These are phyloP conservation scores for Ceratocystis alfenasii DNA, from an alignment of 2,329 filamentous ascomycete genomes.

Conservation along the genomic window DNA sequence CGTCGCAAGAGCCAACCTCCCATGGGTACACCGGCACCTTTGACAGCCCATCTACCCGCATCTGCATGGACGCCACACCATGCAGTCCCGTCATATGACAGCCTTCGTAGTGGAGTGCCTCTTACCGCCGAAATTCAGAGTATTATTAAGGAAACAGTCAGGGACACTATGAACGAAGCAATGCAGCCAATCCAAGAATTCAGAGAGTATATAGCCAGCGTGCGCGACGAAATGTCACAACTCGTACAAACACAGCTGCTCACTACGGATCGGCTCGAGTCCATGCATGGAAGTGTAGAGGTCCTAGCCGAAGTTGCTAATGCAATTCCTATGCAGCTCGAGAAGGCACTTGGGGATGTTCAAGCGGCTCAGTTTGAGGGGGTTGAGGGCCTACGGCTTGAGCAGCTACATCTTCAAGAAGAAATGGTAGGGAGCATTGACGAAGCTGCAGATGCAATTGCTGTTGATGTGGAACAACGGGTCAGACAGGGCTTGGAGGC, in stretches of 20 bases:
- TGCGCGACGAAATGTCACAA: background rate
- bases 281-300: background rate
- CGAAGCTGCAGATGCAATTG: background rate
- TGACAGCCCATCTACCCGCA: background rate
- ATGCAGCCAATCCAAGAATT: conserved; percentile 8
- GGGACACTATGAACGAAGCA: conserved; percentile 1
- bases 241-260: background rate
- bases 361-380: conserved; percentile 10
- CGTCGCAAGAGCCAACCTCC: background rate
- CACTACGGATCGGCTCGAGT: background rate
- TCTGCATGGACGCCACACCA: background rate
- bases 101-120: background rate
- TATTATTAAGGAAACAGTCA: background rate
- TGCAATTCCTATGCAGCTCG: background rate
- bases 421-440: background rate
- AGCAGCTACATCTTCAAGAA: background rate
- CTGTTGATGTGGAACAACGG: background rate
- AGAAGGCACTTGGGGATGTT: conserved; percentile 5
- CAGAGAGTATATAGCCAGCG: background rate
- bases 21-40: background rate
- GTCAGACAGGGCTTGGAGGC: background rate
- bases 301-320: background rate
- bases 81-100: background rate
- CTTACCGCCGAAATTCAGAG: background rate
- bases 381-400: background rate